A percentile compares a stretch with the other conserved stretches of the same genome.
Conservation (phyloP, 768 basidiomycete genomes). For the Rhizopogon vinicolor region DNA sequence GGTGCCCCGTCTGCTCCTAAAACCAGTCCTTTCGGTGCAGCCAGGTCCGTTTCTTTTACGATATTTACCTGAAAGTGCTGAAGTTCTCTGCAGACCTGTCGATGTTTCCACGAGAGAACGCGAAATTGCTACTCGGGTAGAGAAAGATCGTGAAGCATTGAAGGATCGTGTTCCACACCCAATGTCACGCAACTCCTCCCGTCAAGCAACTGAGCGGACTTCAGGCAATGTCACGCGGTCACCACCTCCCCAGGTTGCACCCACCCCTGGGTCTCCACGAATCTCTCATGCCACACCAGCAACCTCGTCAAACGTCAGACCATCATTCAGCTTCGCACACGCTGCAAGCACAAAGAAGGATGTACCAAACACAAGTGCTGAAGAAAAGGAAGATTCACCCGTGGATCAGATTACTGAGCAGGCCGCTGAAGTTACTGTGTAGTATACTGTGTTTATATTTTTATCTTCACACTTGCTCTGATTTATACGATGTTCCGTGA, state of each 20-base stretch:
- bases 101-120: constrained; percentile 77
- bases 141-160: constrained; percentile 50
- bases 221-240: constrained; percentile 22
- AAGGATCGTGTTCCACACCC: constrained; percentile 32
- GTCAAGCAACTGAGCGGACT: constrained; percentile 42
- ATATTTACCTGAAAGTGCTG: constrained; percentile 1
- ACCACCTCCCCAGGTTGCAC: constrained; percentile 24
- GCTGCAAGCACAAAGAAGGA: constrained; percentile 47
- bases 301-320: constrained; percentile 52
- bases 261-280: constrained; percentile 15
- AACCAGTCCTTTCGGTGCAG: constrained; percentile 84
- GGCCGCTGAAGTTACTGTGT: constrained; percentile 11
- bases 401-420: constrained; percentile 13
- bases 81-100: constrained; percentile 58
- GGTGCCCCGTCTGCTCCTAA: constrained; percentile 34
- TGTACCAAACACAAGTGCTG: constrained; percentile 10
- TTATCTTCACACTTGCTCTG: constrained; percentile 10
- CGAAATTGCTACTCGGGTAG: constrained; percentile 66
- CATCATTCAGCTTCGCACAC: constrained; percentile 77
- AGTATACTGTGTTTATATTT: constrained; percentile 8
- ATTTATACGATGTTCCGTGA: constrained; percentile 5
- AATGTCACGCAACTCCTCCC: constrained; percentile 50
- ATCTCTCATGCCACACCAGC: constrained; percentile 25
- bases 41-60: constrained; percentile 48
- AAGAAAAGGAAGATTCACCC: constrained; percentile 7